Conservation (phyloP, 768 basidiomycete species). For the Lactarius deliciosus region DNA sequence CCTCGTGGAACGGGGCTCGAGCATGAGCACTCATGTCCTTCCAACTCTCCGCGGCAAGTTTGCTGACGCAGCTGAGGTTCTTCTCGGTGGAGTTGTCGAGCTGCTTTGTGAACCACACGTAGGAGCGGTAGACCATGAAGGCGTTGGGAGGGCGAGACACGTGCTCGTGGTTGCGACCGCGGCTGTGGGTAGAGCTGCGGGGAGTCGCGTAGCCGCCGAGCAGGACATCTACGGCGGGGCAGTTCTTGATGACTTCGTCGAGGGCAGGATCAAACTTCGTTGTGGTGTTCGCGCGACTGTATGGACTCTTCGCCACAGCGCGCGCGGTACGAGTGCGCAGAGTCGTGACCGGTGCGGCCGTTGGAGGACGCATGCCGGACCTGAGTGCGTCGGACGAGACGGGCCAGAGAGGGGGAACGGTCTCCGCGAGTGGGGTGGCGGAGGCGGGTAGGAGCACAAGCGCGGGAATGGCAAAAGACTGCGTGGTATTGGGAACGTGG, state of each 20-base stretch:
- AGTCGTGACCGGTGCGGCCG: background rate
- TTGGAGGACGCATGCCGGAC: background rate
- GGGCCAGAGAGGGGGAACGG: slow-evolving; percentile 2
- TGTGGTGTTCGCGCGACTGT: slow-evolving; percentile 12
- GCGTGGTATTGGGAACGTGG: slow-evolving; percentile 20
- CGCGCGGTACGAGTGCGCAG: slow-evolving; percentile 12
- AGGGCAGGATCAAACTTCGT: slow-evolving; percentile 5
- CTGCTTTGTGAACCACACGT: slow-evolving; percentile 53
- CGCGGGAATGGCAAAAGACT: slow-evolving; percentile 13
- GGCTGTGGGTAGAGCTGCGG: slow-evolving; percentile 42
- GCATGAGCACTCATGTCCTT: slow-evolving; percentile 49
- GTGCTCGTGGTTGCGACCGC: slow-evolving; percentile 46
- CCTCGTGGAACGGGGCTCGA: slow-evolving; percentile 45
- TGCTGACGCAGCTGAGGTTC: slow-evolving; percentile 72
- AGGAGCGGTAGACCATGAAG: slow-evolving; percentile 81
- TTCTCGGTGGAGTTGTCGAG: slow-evolving; percentile 47
- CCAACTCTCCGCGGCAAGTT: slow-evolving; percentile 71
- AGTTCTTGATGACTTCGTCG: slow-evolving; percentile 20
- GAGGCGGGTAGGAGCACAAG: background rate
- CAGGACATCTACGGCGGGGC: slow-evolving; percentile 26
- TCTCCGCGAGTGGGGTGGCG: background rate
- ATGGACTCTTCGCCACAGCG: background rate
- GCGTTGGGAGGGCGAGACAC: slow-evolving; percentile 82
- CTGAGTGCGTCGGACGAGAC: slow-evolving; percentile 1
- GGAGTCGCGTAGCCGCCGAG: slow-evolving; percentile 33